Evolutionary conservation across 768 basidiomycete genomes (phyloP), one percentile per base, ranked within the genome.

Genomic region (Termitomyces sp.): DNA sequence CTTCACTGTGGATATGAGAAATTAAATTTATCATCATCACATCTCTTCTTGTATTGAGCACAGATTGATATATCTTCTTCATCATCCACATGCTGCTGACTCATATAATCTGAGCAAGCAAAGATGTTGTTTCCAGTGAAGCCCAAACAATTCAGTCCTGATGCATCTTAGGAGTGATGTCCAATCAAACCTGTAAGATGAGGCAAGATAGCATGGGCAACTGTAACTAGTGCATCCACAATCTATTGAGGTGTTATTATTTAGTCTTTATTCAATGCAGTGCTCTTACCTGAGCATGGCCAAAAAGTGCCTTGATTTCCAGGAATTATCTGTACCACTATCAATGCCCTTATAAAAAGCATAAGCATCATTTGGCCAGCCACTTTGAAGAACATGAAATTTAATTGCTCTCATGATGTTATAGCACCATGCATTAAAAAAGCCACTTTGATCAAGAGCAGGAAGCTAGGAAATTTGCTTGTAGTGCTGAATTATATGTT

Each of bases 41-140:
- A 59, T 39, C 13, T 40, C 20, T 59, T 59, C 20, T 52, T 35
- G 22, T 40, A 59, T 44, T 59, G 58, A 33, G 40, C 40, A 50
- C 58, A 59, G n/a, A 59, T 35, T 11, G 39, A 28, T 8, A 59
- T 59, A 11, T 53, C 50, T 40, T 36, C 39, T 44, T 53, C 51
- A 42, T 40, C 22, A 44, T 59, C 58, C 7, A 32, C 12, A 38
- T 59, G 58, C 18, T 59, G 50, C 7, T 24, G 58, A 42, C 58
- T 59, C 36, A 59, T 59, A 24, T 52, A 45, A 35, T 59, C 28
- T n/a, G 22, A 48, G 9, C 46, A 48, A 1, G 20, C 20, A 24
- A 48, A 48, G 2, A 48, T 22, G 8, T 48, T 59, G 39, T 28
- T 42, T 40, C 40, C 40, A 16, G 39, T 40, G 7, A 2, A 16